These are phyloP conservation scores for Pilasporangium apinafurcum DNA, from an alignment of 352 stramenopile genomes.

Conservation along the genomic window DNA sequence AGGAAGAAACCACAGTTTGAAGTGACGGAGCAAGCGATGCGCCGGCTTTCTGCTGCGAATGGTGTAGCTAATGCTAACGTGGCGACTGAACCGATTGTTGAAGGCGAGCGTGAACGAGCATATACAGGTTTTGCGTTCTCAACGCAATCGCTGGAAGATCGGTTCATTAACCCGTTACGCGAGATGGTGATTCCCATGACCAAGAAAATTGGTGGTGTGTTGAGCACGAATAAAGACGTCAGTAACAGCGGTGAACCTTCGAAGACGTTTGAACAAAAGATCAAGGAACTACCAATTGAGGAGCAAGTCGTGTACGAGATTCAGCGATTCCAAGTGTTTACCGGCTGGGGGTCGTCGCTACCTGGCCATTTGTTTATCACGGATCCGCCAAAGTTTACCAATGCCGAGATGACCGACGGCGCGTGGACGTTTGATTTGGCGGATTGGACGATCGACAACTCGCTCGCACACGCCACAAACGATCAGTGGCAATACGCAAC, in stretches of 20 bases:
- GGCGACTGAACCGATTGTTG: no score
- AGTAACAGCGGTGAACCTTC: constrained; percentile 14
- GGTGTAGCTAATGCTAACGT: constrained; percentile 5
- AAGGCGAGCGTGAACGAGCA: constrained; percentile 26
- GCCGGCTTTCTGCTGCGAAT: no score
- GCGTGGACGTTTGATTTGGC: constrained; percentile 46
- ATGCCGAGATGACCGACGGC: constrained; percentile 67
- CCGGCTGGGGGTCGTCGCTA: constrained; percentile 68
- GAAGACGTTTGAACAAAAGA: constrained; percentile 60
- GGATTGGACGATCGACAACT: constrained; percentile 77
- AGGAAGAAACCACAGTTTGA: constrained; percentile 61
- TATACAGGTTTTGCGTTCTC: constrained; percentile 86
- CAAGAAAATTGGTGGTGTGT: constrained; percentile 31
- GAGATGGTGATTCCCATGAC: constrained; percentile 66
- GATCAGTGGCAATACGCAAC: constrained; percentile 85
- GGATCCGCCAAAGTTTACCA: constrained; percentile 72
- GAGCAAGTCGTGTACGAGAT: constrained; percentile 75
- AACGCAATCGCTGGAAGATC: constrained; percentile 67
- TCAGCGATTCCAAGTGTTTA: constrained; percentile 81
- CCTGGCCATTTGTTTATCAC: constrained; percentile 73
- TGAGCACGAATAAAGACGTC: constrained; percentile 22
- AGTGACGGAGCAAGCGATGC: constrained; percentile 33
- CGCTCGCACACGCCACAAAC: constrained; percentile 49
- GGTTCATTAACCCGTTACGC: constrained; percentile 73
- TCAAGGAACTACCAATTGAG: constrained; percentile 47